These are phyloP conservation scores for Scytalidium lignicola DNA, from an alignment of 2,329 filamentous ascomycete species.

Conservation along the genomic window DNA sequence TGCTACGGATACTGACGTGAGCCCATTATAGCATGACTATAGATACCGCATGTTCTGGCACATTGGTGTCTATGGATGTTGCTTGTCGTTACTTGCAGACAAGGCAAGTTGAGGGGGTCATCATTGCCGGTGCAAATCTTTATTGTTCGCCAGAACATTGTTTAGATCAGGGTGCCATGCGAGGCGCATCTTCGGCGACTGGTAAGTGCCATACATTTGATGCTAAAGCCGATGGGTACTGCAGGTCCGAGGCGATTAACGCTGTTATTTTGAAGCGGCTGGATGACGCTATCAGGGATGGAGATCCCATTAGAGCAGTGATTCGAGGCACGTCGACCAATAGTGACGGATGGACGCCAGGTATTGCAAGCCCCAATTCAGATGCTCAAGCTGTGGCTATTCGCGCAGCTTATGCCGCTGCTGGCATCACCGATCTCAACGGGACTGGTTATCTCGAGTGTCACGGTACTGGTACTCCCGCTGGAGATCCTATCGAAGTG, in stretches of 20 bases:
- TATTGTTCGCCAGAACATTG: no score
- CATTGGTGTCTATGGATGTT: no score
- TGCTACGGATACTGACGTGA: no score
- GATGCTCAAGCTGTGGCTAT: constrained; percentile 32
- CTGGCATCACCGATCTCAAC: constrained; percentile 7
- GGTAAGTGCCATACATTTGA: no score
- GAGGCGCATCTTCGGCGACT: no score
- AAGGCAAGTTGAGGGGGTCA: no score
- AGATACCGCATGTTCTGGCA: no score
- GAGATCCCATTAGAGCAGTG: constrained; percentile 51
- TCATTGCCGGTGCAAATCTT: no score
- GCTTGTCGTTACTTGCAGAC: no score
- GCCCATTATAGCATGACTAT: no score
- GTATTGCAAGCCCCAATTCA: constrained; percentile 48
- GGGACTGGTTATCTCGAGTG: constrained; percentile 31
- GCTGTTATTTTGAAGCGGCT: constrained; percentile 56
- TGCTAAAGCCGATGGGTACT: constrained; percentile 55
- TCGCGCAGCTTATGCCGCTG: constrained; percentile 4
- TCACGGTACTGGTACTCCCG: constrained; percentile 28
- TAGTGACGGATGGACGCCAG: constrained; percentile 49
- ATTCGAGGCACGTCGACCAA: constrained; percentile 48
- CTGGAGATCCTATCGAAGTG: constrained; percentile 15
- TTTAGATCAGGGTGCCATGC: no score
- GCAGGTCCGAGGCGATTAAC: constrained; percentile 55
- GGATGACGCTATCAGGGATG: constrained; percentile 49